Percentiles rank a stretch among this genome's conserved stretches.
Conservation (phyloP, 2,329 filamentous ascomycete genomes). For the Cucurbitaria berberidis region DNA sequence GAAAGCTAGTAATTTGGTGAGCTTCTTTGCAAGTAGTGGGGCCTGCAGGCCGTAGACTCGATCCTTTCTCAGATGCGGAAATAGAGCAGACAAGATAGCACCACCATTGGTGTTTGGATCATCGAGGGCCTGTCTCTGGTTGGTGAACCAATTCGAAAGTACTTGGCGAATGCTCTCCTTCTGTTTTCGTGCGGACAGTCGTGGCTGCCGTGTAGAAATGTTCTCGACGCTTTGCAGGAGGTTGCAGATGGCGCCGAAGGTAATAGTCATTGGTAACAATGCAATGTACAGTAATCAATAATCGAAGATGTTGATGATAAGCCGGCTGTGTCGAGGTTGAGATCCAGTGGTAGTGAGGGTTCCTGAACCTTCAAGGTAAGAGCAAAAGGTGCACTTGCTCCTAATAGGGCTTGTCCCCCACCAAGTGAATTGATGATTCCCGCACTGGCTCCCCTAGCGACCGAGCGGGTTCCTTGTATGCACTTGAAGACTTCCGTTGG, state of each 20-base stretch:
- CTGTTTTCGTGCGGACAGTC: slow-evolving; percentile 41
- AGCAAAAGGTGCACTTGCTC: neutral
- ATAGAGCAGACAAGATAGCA: slow-evolving; percentile 75
- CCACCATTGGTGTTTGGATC: slow-evolving; percentile 62
- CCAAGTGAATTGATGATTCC: too few species aligned
- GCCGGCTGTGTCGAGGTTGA: neutral
- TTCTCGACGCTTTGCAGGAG: slow-evolving; percentile 72
- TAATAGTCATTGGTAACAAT: slow-evolving; percentile 62
- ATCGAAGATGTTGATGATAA: neutral
- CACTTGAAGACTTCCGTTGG: neutral
- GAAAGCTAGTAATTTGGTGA: slow-evolving; percentile 71
- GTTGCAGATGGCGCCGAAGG: slow-evolving; percentile 74
- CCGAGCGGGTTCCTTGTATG: neutral
- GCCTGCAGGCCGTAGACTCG: slow-evolving; percentile 76
- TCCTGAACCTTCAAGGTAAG: neutral
- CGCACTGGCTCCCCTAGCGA: too few species aligned
- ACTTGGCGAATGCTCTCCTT: slow-evolving; percentile 40
- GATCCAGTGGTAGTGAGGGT: neutral
- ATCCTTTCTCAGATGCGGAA: slow-evolving; percentile 78
- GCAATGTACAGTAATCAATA: neutral
- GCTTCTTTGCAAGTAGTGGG: slow-evolving; percentile 66
- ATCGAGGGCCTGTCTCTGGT: slow-evolving; percentile 65
- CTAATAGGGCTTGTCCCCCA: neutral
- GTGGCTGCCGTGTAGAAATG: slow-evolving; percentile 51
- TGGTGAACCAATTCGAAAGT: slow-evolving; percentile 71